Percentiles rank a stretch among this genome's conserved stretches.
These are phyloP conservation scores for Anaeramoeba flamelloides DNA, from an alignment of 78 protist species.

Conservation along the genomic window DNA sequence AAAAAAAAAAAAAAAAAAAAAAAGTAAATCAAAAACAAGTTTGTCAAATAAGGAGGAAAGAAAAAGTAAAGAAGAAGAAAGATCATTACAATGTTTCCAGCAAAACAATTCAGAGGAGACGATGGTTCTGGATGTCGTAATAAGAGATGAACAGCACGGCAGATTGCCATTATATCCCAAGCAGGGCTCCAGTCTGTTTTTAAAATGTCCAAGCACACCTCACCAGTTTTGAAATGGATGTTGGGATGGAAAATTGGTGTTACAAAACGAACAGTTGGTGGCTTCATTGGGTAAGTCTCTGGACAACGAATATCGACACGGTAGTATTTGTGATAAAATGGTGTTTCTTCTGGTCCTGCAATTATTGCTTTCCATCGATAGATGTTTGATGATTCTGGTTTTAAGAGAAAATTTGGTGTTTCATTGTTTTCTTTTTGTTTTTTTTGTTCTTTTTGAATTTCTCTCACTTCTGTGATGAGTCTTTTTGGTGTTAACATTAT, in stretches of 20 bases:
- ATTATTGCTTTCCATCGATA: slow-evolving; percentile 1
- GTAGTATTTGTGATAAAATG: not conserved
- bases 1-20: too few species aligned
- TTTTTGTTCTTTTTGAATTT: too few species aligned
- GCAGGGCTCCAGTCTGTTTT: not conserved
- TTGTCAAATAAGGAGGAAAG: too few species aligned
- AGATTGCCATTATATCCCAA: not conserved
- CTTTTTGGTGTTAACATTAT: too few species aligned
- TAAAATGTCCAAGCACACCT: not conserved
- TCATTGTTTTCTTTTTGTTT: too few species aligned
- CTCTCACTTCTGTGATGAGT: too few species aligned
- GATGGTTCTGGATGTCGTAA: not conserved
- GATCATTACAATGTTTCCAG: not conserved
- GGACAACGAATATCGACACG: not conserved
- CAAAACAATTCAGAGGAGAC: not conserved
- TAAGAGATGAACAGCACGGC: not conserved
- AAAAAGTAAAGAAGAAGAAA: too few species aligned
- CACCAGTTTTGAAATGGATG: not conserved
- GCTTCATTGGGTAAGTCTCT: not conserved
- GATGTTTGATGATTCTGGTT: too few species aligned
- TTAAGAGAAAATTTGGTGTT: too few species aligned
- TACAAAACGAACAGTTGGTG: not conserved
- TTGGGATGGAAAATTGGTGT: not conserved
- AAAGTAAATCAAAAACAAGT: too few species aligned
- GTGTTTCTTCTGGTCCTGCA: not conserved